Base-by-base conservation (phyloP, 345 rosid genomes). In the Brassica carinata region DNA sequence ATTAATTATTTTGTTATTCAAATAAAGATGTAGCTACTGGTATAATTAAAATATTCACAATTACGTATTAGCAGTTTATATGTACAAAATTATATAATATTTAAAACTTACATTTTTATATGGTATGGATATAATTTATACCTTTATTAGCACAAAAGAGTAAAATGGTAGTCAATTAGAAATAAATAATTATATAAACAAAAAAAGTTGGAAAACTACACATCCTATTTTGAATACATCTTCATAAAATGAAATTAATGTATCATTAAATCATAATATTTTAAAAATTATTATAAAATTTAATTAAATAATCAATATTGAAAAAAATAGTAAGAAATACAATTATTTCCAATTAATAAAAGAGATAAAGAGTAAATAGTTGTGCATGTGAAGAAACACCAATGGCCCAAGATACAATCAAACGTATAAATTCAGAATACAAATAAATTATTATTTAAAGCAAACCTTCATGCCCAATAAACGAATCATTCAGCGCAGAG, bases 351-450 rank as follows among this genome's bases (percentile, higher is more conserved):
- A 62, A 27, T 3, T 3, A 62, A 5, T 4, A 63, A 6, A 5
- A 53, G 5, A 51, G 43, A 74, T 5, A 69, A 31, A 74, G 70
- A 67, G 70, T 80, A 15, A 74, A 64, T 58, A 63, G 64, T 51
- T 59, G 67, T 62, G 67, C 83, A 80, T 36, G 83, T 80, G 83
- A 75, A 53, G 62, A 70, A 80, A 80, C 72, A 80, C 83, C 76
- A 75, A 69, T n/a, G n/a, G 48, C 29, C 29, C 59, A 75, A 80
- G 83, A 80, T 64, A 79, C 65, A 63, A 74, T 45, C 7, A 61
- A 53, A 55, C 62, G 26, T 15, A 17, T 55, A 55, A 17, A 38
- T 15, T 33, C 57, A 4, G 55, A 74, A 34, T 30, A 64, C 5
- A 79, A 0, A 79, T 55, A 17, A 33, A 48, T 1, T 11, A 34